Conservation (phyloP, 352 stramenopile genomes). For the Globisporangium paddicum region DNA sequence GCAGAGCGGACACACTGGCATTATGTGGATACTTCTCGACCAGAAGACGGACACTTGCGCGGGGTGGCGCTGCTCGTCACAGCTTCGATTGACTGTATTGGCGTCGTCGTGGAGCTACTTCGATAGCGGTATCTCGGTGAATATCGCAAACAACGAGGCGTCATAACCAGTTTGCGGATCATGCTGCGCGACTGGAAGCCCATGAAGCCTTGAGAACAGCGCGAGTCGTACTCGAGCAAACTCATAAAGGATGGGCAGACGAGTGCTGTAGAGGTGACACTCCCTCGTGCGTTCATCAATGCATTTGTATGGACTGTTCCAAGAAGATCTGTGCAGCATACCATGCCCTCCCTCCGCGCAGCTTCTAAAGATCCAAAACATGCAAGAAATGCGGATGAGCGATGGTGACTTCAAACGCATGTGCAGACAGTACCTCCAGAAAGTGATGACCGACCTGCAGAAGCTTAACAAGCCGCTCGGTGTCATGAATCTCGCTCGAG, state of each 20-base stretch:
- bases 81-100: not conserved
- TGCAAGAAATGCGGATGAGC: not conserved
- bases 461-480: conserved; percentile 52
- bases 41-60: not conserved
- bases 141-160: not conserved
- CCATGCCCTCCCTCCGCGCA: not conserved
- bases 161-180: conserved; percentile 7
- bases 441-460: conserved; percentile 39
- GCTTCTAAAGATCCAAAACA: not conserved
- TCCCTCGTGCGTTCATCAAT: too few relatives aligned
- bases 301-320: not conserved
- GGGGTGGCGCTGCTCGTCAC: conserved; percentile 6
- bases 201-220: conserved; percentile 1
- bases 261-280: too few relatives aligned
- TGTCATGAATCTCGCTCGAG: conserved; percentile 26
- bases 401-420: not conserved
- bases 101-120: conserved; percentile 5
- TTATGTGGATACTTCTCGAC: not conserved
- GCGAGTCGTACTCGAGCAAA: too few relatives aligned
- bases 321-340: not conserved
- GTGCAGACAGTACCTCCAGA: conserved; percentile 19
- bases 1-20: not conserved
- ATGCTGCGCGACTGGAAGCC: conserved; percentile 10
- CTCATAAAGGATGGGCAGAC: too few relatives aligned
- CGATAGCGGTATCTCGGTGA: conserved; percentile 3